Conservation (phyloP, 441 rosid species). For the Gossypium gossypioides region DNA sequence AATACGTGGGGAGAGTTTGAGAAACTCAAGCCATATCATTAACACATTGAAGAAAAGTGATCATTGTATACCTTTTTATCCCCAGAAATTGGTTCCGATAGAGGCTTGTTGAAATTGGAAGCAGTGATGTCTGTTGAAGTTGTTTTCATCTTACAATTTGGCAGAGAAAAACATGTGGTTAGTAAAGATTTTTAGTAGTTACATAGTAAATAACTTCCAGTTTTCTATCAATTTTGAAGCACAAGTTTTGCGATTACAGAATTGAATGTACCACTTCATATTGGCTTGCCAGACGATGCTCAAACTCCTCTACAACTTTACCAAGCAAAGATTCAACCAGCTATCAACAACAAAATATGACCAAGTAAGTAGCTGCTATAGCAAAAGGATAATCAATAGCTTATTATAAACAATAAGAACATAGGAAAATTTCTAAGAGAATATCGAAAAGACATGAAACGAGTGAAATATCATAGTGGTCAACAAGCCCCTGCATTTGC, state of each 20-base stretch:
- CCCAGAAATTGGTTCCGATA: conserved; percentile 29
- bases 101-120: conserved; percentile 33
- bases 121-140: conserved; percentile 35
- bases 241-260: not conserved
- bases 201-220: not conserved
- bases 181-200: not conserved
- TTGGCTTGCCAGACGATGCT: conserved; percentile 61
- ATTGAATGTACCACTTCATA: conserved; percentile 43
- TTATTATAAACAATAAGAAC: not conserved
- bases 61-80: conserved; percentile 46
- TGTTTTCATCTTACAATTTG: conserved; percentile 33
- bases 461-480: not conserved
- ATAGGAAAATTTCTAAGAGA: not conserved
- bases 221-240: not conserved
- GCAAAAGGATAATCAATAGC: not conserved
- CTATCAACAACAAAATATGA: conserved; percentile 30
- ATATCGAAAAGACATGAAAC: not conserved
- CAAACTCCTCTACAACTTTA: conserved; percentile 77
- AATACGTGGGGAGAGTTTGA: not conserved
- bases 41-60: not conserved
- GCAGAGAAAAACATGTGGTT: conserved; percentile 3
- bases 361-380: conserved; percentile 15
- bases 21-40: not conserved
- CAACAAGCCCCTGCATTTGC: not conserved
- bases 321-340: conserved; percentile 79